phyloP scores from a whole-genome alignment of 768 basidiomycete species.

The Gloeophyllum trabeum region DNA sequence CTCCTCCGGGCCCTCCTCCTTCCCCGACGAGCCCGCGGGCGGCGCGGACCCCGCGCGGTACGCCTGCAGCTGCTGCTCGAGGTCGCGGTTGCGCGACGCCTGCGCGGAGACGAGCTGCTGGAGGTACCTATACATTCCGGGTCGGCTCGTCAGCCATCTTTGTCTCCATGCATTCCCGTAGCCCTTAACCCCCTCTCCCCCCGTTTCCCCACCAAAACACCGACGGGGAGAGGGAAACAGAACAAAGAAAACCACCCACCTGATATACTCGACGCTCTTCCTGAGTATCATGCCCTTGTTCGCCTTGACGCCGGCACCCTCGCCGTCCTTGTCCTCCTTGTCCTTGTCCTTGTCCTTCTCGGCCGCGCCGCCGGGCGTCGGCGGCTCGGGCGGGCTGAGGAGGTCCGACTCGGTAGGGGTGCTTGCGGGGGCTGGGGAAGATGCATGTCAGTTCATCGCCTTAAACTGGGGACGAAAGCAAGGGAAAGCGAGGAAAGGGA shows the following conservation, averaged over 20 bases:
- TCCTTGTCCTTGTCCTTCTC: constrained; percentile 10
- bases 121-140: no score
- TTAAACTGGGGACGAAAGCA: no score
- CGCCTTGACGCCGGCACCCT: constrained; percentile 58
- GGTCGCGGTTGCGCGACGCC: constrained; percentile 65
- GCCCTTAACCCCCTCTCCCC: no score
- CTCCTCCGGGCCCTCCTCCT: no score
- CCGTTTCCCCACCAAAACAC: neutral
- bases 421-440: neutral
- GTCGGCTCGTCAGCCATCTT: no score
- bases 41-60: no score
- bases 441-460: neutral
- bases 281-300: constrained; percentile 92
- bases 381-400: neutral
- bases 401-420: neutral
- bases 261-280: constrained; percentile 47
- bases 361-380: constrained; percentile 2
- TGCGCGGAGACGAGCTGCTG: constrained; percentile 80
- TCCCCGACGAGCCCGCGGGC: no score
- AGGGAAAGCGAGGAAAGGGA: neutral
- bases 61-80: constrained; percentile 70
- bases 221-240: neutral
- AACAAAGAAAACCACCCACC: constrained; percentile 9
- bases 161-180: no score
- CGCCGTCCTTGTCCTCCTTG: constrained; percentile 16